Evolutionary conservation across 805 yeast genomes (phyloP).

Genomic region (Candida wancherniae): DNA sequence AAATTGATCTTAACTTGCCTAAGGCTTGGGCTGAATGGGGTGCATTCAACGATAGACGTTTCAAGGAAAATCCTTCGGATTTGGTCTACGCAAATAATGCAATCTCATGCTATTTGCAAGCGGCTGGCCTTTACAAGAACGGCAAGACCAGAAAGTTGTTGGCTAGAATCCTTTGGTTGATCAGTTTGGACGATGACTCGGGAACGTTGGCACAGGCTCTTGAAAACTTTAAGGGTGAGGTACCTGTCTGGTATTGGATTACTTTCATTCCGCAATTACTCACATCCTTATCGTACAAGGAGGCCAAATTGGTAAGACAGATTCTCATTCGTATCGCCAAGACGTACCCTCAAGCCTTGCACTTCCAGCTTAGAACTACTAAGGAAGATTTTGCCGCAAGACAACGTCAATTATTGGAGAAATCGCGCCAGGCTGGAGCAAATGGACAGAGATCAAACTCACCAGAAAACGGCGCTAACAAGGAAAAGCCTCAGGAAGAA

Average conservation of each 20-base stretch:
- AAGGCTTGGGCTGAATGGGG: slow-evolving; percentile 99
- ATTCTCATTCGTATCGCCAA: slow-evolving; percentile 90
- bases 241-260: slow-evolving; percentile 99
- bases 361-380: slow-evolving; percentile 91
- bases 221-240: slow-evolving; percentile 89
- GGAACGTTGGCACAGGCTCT: slow-evolving; percentile 83
- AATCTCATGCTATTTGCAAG: slow-evolving; percentile 91
- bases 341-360: slow-evolving; percentile 95
- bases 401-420: slow-evolving; percentile 62
- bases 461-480: slow-evolving; percentile 8
- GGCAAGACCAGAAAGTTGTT: slow-evolving; percentile 83
- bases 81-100: slow-evolving; percentile 88
- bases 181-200: slow-evolving; percentile 80
- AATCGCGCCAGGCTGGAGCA: slow-evolving; percentile 20
- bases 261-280: slow-evolving; percentile 92
- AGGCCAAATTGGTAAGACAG: slow-evolving; percentile 83
- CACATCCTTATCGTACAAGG: slow-evolving; percentile 84
- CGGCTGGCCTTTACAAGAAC: slow-evolving; percentile 93
- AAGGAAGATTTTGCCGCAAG: slow-evolving; percentile 88
- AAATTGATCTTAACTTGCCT: slow-evolving; percentile 86
- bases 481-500: slow-evolving; percentile 8
- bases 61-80: slow-evolving; percentile 78
- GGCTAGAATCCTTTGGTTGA: slow-evolving; percentile 89
- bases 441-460: slow-evolving; percentile 3
- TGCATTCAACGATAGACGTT: slow-evolving; percentile 80